Percentiles rank a stretch among this genome's conserved stretches.
Evolutionary conservation across 73 alveolate genomes (phyloP).

Genomic region (Blepharisma stoltei): DNA sequence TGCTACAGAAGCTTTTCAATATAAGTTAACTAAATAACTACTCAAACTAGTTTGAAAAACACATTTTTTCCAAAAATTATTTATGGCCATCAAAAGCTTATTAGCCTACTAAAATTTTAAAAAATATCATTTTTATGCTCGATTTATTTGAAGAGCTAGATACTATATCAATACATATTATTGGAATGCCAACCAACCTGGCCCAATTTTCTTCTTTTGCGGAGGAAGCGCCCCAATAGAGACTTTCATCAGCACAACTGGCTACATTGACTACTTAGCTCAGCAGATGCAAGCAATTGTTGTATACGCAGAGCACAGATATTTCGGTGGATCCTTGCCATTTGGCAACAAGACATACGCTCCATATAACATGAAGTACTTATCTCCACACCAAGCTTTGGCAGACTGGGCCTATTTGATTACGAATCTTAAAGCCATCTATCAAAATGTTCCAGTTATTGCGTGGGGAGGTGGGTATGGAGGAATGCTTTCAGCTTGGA

Average conservation of each 20-base stretch:
- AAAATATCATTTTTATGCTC: no score
- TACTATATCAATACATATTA: slow-evolving; percentile 31
- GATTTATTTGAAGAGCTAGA: no score
- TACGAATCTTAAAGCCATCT: not conserved
- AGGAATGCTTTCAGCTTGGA: slow-evolving; percentile 78
- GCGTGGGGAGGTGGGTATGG: slow-evolving; percentile 76
- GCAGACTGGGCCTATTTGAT: slow-evolving; percentile 37
- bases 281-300: slow-evolving; percentile 28
- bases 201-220: slow-evolving; percentile 41
- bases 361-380: slow-evolving; percentile 17
- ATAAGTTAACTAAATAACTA: no score
- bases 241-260: slow-evolving; percentile 32
- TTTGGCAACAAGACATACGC: slow-evolving; percentile 14
- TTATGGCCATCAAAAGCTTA: no score
- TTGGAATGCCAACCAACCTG: slow-evolving; percentile 34
- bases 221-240: slow-evolving; percentile 41
- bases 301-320: slow-evolving; percentile 38
- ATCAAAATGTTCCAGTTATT: slow-evolving; percentile 36
- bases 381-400: slow-evolving; percentile 33
- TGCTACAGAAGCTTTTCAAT: no score
- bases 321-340: slow-evolving; percentile 31
- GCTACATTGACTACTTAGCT: slow-evolving; percentile 27
- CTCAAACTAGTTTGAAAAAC: no score
- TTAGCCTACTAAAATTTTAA: no score
- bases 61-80: no score